phyloP scores from a whole-genome alignment of 2,329 filamentous ascomycete genomes.

The Talaromyces sp. region DNA sequence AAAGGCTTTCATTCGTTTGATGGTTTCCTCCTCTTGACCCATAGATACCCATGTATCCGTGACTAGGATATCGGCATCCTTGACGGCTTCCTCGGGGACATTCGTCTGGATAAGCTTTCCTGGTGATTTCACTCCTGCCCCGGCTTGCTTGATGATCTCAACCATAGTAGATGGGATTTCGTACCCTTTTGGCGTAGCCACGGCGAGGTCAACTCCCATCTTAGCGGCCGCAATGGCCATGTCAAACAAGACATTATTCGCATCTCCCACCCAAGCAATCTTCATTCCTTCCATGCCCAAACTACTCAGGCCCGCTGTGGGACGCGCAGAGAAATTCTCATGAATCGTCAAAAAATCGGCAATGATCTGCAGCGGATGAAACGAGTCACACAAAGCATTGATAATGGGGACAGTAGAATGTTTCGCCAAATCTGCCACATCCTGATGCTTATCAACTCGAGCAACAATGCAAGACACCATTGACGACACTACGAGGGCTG shows the following conservation, averaged over 20 bases:
- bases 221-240: constrained; percentile 83
- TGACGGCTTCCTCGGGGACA: constrained; percentile 77
- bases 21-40: constrained; percentile 85
- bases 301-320: constrained; percentile 32
- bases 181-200: constrained; percentile 82
- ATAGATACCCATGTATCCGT: constrained; percentile 99
- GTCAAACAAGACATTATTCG: constrained; percentile 95
- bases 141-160: constrained; percentile 63
- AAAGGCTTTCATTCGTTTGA: constrained; percentile 74
- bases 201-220: constrained; percentile 76
- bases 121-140: constrained; percentile 51
- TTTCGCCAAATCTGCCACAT: constrained; percentile 65
- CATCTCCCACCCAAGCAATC: constrained; percentile 92
- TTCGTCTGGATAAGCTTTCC: constrained; percentile 70
- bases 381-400: constrained; percentile 82
- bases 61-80: constrained; percentile 80
- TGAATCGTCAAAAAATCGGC: constrained; percentile 89
- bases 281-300: constrained; percentile 78
- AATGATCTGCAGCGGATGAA: constrained; percentile 89
- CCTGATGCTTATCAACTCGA: constrained; percentile 70
- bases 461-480: constrained; percentile 83
- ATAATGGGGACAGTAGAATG: constrained; percentile 75
- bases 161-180: constrained; percentile 72
- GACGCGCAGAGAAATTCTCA: constrained; percentile 62
- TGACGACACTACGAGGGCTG: constrained; percentile 85